phyloP scores from a whole-genome alignment of 495 filamentous ascomycete species.

The Aspergillus baeticus region DNA sequence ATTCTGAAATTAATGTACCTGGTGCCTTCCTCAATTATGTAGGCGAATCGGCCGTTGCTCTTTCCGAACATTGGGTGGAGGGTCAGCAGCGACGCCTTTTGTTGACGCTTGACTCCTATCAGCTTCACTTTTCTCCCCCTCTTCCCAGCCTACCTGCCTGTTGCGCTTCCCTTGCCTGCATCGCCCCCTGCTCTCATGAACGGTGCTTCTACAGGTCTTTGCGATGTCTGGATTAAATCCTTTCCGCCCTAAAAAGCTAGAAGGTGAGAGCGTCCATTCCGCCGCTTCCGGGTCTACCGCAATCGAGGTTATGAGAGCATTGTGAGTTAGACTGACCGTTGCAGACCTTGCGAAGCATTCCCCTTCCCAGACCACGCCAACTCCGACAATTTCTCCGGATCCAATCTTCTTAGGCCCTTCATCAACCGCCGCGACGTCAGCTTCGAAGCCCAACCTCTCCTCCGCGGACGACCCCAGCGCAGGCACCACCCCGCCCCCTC shows the following conservation, averaged over 20 bases:
- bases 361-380: slow-evolving; percentile 2
- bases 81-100: slow-evolving; percentile 24
- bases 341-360: slow-evolving; percentile 17
- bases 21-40: neutral
- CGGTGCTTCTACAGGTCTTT: slow-evolving; percentile 30
- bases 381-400: slow-evolving; percentile 4
- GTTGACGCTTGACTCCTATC: neutral
- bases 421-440: neutral
- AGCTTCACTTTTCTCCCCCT: slow-evolving; percentile 18
- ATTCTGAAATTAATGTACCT: neutral
- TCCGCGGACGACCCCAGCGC: neutral
- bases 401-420: slow-evolving; percentile 6
- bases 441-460: neutral
- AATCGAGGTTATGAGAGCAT: slow-evolving; percentile 3
- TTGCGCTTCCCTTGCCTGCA: slow-evolving; percentile 16
- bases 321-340: slow-evolving; percentile 13
- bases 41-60: slow-evolving; percentile 24
- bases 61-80: slow-evolving; percentile 29
- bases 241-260: slow-evolving; percentile 48
- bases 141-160: slow-evolving; percentile 11
- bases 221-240: slow-evolving; percentile 59
- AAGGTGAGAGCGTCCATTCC: slow-evolving; percentile 30
- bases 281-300: slow-evolving; percentile 16
- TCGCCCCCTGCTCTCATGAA: slow-evolving; percentile 24
- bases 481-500: slow-evolving; percentile 18